These are phyloP conservation scores for Gentiana macrophylla DNA, from an alignment of 257 asterid species.

Conservation along the genomic window DNA sequence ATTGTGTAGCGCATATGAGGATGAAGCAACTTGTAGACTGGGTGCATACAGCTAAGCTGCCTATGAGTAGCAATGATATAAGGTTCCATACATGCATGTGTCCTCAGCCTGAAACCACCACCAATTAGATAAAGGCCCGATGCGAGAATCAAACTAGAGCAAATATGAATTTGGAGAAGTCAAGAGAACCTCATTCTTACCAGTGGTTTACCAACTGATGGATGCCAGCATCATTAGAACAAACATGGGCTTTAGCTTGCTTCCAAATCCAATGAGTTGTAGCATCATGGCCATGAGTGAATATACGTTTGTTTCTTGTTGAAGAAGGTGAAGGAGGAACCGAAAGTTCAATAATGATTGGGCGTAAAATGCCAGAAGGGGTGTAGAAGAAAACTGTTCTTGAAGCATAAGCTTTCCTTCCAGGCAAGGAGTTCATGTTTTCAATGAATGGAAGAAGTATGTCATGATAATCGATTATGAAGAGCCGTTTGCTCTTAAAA, in stretches of 20 bases:
- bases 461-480: conserved; percentile 72
- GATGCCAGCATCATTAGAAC: conserved; percentile 81
- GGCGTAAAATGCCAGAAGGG: conserved; percentile 38
- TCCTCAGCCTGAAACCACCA: conserved; percentile 52
- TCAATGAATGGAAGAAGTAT: conserved; percentile 65
- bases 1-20: conserved; percentile 88
- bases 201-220: conserved; percentile 94
- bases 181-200: conserved; percentile 23
- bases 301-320: conserved; percentile 43
- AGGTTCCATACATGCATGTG: conserved; percentile 91
- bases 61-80: conserved; percentile 78
- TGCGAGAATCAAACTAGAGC: not conserved
- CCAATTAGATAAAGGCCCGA: too few relatives aligned
- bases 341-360: conserved; percentile 63
- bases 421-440: conserved; percentile 69
- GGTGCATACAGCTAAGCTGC: conserved; percentile 86
- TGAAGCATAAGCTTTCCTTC: conserved; percentile 84
- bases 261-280: conserved; percentile 74
- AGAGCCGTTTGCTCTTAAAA: conserved; percentile 47
- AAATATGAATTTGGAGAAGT: not conserved
- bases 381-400: conserved; percentile 52
- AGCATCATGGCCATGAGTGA: conserved; percentile 63
- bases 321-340: conserved; percentile 62
- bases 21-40: conserved; percentile 59
- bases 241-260: conserved; percentile 87